These are phyloP conservation scores for Ustulina deusta DNA, from an alignment of 2,329 filamentous ascomycete species.

Conservation along the genomic window DNA sequence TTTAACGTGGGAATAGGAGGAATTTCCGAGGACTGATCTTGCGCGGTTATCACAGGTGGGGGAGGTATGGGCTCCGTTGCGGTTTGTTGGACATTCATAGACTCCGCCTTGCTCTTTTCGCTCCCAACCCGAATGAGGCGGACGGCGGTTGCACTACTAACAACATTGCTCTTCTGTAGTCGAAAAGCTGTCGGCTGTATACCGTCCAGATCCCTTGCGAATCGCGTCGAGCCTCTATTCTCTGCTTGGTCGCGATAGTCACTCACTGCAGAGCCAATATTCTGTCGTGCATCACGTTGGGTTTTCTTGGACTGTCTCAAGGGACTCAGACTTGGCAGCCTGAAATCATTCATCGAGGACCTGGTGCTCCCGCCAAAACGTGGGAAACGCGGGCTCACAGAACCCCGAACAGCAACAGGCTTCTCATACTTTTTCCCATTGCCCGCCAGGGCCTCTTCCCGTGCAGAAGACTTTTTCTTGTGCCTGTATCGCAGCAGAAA, in stretches of 20 bases:
- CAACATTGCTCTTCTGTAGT: conserved; percentile 46
- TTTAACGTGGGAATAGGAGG: conserved; percentile 11
- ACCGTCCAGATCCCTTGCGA: conserved; percentile 31
- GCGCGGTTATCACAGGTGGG: conserved; percentile 15
- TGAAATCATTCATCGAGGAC: conserved; percentile 47
- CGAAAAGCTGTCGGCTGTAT: conserved; percentile 44
- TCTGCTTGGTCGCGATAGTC: conserved; percentile 36
- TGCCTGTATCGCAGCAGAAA: conserved; percentile 47
- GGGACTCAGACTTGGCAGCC: conserved; percentile 47
- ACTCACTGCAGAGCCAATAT: conserved; percentile 45
- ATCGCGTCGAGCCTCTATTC: neutral
- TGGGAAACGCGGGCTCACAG: conserved; percentile 45
- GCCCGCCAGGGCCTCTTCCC: conserved; percentile 26
- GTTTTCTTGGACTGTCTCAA: conserved; percentile 42
- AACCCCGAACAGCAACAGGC: conserved; percentile 45
- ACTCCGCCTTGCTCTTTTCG: conserved; percentile 37
- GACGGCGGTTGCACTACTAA: conserved; percentile 48
- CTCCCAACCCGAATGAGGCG: conserved; percentile 50
- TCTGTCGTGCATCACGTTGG: conserved; percentile 34
- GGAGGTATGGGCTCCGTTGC: conserved; percentile 21
- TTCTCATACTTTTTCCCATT: conserved; percentile 41
- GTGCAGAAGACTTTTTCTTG: conserved; percentile 40
- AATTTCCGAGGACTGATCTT: conserved; percentile 14
- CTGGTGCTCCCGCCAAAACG: conserved; percentile 43
- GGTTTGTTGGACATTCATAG: conserved; percentile 1